Base-by-base conservation (phyloP, 202 grass and related monocot species). In the Schoenoplectus tabernaemontani region DNA sequence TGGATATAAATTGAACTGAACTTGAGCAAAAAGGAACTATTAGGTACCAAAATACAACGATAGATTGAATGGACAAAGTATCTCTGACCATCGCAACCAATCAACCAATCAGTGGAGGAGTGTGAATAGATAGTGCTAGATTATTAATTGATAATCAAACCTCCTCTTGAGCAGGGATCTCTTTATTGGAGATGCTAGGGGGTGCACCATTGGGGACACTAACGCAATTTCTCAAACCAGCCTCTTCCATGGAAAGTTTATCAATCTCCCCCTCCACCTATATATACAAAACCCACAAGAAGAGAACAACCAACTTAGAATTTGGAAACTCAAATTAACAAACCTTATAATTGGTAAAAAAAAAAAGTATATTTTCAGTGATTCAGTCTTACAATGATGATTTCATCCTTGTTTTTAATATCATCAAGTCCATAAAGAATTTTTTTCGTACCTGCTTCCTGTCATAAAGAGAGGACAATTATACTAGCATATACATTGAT, bases 221-320 rank as follows among this genome's bases (percentile, higher is more conserved):
- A 65, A 99, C 86, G 88, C 92, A 99, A 67, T 96, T 99, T 78
- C 23, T 74, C 62, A 83, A 99, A 46, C 96, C 96, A 69, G 87
- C 92, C 83, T 99, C 92, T 59, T 99, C 96, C 89, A 99, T 91
- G 17, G 92, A 99, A 57, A 99, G 91, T 77, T 99, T 99, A 89
- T 99, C 90, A 64, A 99, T 96, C 90, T 99, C 96, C 82, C 92
- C 92, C 76, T 95, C 90, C 46, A 99, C 96, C 96, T n/a, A n/a
- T 93, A 48, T 33, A 81, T 83, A 82, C 39, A 83, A 57, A 73
- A 53, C 24, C 26, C 17, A 32, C 2, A 83, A 9, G 26, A 60
- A 15, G 38, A 81, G 22, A 81, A 16, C 78, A 85, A 17, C 84
- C 43, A 75, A 89, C 81, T 64, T 12, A 20, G 58, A 82, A 64